These are phyloP conservation scores for Saccharomycopsis olivae DNA, from an alignment of 805 yeast genomes.

Conservation along the genomic window DNA sequence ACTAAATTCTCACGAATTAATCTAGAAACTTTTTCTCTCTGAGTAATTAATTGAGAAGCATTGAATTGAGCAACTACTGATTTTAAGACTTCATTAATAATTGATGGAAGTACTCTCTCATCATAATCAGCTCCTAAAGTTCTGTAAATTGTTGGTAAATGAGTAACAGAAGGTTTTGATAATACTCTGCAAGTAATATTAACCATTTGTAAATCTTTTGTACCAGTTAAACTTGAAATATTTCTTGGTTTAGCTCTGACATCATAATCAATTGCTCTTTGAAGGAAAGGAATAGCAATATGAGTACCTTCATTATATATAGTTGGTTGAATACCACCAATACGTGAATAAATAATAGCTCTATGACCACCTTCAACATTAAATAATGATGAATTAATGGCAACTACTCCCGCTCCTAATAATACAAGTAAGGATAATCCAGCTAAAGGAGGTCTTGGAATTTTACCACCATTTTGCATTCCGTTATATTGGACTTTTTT, in stretches of 20 bases:
- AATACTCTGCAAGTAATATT: slow-evolving; percentile 97
- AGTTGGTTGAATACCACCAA: slow-evolving; percentile 72
- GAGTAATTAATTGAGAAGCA: slow-evolving; percentile 97
- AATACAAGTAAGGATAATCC: slow-evolving; percentile 53
- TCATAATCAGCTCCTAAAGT: slow-evolving; percentile 93
- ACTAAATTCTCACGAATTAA: slow-evolving; percentile 84
- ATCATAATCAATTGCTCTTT: slow-evolving; percentile 85
- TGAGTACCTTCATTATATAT: slow-evolving; percentile 94
- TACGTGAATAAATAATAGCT: slow-evolving; percentile 85
- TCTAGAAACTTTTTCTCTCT: slow-evolving; percentile 90
- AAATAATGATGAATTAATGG: slow-evolving; percentile 49
- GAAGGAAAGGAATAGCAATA: slow-evolving; percentile 87
- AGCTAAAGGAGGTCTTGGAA: slow-evolving; percentile 34
- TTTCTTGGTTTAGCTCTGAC: slow-evolving; percentile 96
- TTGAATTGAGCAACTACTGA: slow-evolving; percentile 97
- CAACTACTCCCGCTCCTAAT: slow-evolving; percentile 46
- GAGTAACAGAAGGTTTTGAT: slow-evolving; percentile 71
- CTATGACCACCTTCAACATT: slow-evolving; percentile 99
- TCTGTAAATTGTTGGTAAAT: slow-evolving; percentile 78
- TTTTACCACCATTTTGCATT: slow-evolving; percentile 15
- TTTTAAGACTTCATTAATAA: slow-evolving; percentile 93
- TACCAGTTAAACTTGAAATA: slow-evolving; percentile 92
- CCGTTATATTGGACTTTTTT: slow-evolving; percentile 24
- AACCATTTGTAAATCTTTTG: slow-evolving; percentile 98
- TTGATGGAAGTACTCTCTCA: slow-evolving; percentile 95